phyloP scores from a whole-genome alignment of 1,284 basidiomycete species.

The Naganishia albida region DNA sequence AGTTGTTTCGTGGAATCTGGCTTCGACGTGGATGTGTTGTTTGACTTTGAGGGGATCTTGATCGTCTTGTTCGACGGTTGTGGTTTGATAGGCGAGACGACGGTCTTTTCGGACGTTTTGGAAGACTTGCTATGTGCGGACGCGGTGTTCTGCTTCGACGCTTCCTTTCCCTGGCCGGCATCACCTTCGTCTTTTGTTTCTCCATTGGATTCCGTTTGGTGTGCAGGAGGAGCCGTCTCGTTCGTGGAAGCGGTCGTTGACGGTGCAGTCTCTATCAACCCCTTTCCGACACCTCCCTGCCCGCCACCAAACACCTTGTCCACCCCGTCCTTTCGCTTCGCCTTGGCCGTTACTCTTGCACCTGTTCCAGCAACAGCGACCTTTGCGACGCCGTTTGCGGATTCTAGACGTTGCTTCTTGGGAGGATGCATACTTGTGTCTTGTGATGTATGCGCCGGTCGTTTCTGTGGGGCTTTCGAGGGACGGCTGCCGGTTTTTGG shows the following conservation, averaged over 20 bases:
- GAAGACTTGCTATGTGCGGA: neutral
- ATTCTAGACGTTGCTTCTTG: slow-evolving; percentile 15
- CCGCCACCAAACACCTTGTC: neutral
- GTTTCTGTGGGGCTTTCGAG: neutral
- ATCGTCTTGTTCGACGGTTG: neutral
- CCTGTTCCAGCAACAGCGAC: slow-evolving; percentile 4
- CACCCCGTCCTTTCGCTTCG: neutral
- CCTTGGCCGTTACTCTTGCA: slow-evolving; percentile 2
- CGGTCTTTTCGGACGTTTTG: no score
- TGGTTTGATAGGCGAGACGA: neutral
- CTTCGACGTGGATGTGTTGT: neutral
- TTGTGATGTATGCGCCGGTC: neutral
- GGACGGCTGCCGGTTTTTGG: neutral
- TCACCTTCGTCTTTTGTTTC: neutral
- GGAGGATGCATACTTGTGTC: slow-evolving; percentile 4
- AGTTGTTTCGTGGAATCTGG: slow-evolving; percentile 4
- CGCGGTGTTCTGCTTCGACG: no score
- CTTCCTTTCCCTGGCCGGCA: no score
- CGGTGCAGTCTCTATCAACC: slow-evolving; percentile 7
- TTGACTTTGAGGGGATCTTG: neutral
- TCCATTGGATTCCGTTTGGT: neutral
- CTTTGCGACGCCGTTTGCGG: slow-evolving; percentile 1
- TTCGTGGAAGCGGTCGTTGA: neutral
- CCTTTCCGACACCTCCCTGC: neutral
- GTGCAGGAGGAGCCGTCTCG: neutral